These are phyloP conservation scores for Yarrowia porcina DNA, from an alignment of 805 yeast genomes.

Conservation along the genomic window DNA sequence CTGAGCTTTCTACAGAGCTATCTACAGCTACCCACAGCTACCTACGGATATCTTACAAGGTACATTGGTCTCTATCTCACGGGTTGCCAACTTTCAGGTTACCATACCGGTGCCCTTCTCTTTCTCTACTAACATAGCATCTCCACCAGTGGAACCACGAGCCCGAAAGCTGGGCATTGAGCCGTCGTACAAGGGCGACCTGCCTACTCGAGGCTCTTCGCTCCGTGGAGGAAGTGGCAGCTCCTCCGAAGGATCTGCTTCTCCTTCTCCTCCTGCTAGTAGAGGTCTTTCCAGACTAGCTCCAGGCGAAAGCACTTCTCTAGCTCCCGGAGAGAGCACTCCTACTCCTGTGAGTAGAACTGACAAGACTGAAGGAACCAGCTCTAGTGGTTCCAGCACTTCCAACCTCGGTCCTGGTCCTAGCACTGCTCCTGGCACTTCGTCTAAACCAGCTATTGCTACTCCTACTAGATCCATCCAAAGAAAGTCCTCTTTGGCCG, in stretches of 20 bases:
- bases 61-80: no score
- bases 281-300: background rate
- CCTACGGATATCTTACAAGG: no score
- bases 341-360: background rate
- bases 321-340: background rate
- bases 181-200: constrained; percentile 10
- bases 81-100: no score
- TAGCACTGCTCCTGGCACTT: no score
- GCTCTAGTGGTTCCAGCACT: no score
- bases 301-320: background rate
- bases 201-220: background rate
- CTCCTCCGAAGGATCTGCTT: background rate
- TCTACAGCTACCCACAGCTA: no score
- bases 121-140: background rate
- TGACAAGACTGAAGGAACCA: no score
- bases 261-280: background rate
- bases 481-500: background rate
- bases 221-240: background rate
- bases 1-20: no score
- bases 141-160: background rate
- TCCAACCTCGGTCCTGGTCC: no score
- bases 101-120: no score
- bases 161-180: constrained; percentile 13
- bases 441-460: background rate
- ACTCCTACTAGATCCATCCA: background rate